A percentile compares a stretch with the other conserved stretches of the same genome.
Evolutionary conservation across 2,329 filamentous ascomycete species (phyloP).

Genomic region (Stagonosporopsis cucurbitacearum): DNA sequence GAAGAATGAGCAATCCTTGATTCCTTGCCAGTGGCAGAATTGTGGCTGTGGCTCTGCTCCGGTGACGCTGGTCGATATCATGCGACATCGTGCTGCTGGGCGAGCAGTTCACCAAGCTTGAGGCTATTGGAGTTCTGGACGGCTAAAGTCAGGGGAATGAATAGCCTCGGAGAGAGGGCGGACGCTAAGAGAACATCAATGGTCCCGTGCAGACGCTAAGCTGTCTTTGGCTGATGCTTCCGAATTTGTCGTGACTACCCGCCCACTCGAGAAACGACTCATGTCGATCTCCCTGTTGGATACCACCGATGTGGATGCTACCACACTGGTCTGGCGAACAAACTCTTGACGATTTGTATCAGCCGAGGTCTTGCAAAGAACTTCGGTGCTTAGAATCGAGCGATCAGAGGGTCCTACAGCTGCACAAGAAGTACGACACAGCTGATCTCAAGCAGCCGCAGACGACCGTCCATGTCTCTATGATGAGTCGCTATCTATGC

Average conservation of each 20-base stretch:
- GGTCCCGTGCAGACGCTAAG: background rate
- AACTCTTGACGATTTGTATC: no score
- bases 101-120: conserved; percentile 12
- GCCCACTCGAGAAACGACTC: background rate
- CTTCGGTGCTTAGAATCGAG: background rate
- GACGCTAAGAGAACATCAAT: conserved; percentile 9
- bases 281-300: background rate
- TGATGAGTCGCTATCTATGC: no score
- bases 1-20: no score
- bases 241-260: background rate
- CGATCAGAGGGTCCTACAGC: background rate
- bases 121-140: conserved; percentile 3
- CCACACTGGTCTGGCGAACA: background rate
- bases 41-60: background rate
- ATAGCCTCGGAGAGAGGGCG: background rate
- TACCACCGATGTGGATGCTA: background rate
- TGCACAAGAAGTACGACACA: no score
- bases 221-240: background rate
- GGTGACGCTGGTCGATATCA: background rate
- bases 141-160: conserved; percentile 9
- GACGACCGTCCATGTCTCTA: no score
- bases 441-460: no score
- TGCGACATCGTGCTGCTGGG: conserved; percentile 6
- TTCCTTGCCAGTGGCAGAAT: background rate
- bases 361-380: background rate